A percentile compares a stretch with the other conserved stretches of the same genome.
Conservation (phyloP, 495 filamentous ascomycete genomes). For the Xylaria acuta region DNA sequence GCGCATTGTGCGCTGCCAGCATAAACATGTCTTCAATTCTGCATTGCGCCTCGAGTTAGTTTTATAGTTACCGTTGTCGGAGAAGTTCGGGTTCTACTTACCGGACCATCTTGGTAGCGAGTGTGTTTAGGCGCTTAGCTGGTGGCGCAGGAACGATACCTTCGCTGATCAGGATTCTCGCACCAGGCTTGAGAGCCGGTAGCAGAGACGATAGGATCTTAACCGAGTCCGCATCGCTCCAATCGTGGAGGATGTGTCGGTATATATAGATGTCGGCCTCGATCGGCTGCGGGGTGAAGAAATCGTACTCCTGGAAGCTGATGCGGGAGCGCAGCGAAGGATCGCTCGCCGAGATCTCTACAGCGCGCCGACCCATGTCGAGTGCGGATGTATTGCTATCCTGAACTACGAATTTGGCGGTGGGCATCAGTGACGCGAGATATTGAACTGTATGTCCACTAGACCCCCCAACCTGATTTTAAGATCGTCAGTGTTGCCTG, state of each 20-base stretch:
- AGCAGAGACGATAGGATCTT: constrained; percentile 44
- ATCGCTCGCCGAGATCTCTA: constrained; percentile 23
- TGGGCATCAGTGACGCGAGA: constrained; percentile 39
- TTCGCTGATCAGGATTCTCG: constrained; percentile 46
- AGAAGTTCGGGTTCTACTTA: constrained; percentile 5
- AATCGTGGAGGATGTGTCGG: constrained; percentile 52
- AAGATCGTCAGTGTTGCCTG: neutral
- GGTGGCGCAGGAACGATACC: constrained; percentile 33
- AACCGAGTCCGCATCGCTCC: constrained; percentile 45
- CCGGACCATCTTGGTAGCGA: constrained; percentile 31
- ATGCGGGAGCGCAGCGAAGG: constrained; percentile 32
- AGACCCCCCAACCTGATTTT: constrained; percentile 48
- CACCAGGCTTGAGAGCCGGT: constrained; percentile 42
- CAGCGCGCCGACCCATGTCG: constrained; percentile 32
- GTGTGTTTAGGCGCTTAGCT: constrained; percentile 29
- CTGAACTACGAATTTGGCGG: constrained; percentile 47
- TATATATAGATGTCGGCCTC: constrained; percentile 48
- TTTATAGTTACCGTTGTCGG: neutral
- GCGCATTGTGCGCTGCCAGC: constrained; percentile 37
- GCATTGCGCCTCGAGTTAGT: constrained; percentile 8
- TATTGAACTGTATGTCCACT: constrained; percentile 47
- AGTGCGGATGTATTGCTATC: constrained; percentile 38
- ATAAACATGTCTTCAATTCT: constrained; percentile 42
- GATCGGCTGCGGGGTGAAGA: constrained; percentile 47
- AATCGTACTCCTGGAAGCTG: constrained; percentile 43